Conservation (phyloP, 75 land plant species). For the Sequoiadendron giganteum region DNA sequence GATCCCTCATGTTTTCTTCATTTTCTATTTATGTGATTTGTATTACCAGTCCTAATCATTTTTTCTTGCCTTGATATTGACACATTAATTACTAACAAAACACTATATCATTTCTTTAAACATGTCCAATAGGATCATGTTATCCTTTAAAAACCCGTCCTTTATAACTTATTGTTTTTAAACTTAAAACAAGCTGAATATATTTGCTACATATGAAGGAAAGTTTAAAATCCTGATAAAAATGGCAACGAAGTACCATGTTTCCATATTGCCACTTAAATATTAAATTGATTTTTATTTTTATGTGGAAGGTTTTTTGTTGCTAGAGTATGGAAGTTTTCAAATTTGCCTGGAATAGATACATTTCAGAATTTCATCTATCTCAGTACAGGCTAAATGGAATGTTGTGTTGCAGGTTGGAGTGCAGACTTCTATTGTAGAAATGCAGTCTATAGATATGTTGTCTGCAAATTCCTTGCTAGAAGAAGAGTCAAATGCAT, state of each 20-base stretch:
- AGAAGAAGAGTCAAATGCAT: conserved; percentile 3
- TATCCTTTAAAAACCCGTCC: neutral
- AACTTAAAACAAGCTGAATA: neutral
- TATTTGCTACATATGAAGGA: neutral
- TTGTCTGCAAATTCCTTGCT: conserved; percentile 13
- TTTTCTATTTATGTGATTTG: neutral
- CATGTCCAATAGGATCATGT: neutral
- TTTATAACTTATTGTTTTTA: neutral
- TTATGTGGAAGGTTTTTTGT: neutral
- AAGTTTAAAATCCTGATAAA: neutral
- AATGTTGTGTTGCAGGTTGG: conserved; percentile 41
- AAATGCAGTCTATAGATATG: conserved; percentile 56
- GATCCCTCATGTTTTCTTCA: neutral
- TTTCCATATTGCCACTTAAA: neutral
- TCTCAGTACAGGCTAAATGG: neutral
- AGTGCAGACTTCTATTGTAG: conserved; percentile 54
- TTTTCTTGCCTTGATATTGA: neutral
- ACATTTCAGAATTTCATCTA: neutral
- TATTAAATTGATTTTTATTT: neutral
- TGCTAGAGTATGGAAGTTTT: neutral
- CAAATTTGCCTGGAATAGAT: neutral
- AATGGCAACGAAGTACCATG: neutral
- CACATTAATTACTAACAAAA: neutral
- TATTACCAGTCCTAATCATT: neutral
- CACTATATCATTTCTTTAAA: neutral